Base-by-base conservation (phyloP, 2,329 filamentous ascomycete genomes). In the Macroventuria anomochaeta region DNA sequence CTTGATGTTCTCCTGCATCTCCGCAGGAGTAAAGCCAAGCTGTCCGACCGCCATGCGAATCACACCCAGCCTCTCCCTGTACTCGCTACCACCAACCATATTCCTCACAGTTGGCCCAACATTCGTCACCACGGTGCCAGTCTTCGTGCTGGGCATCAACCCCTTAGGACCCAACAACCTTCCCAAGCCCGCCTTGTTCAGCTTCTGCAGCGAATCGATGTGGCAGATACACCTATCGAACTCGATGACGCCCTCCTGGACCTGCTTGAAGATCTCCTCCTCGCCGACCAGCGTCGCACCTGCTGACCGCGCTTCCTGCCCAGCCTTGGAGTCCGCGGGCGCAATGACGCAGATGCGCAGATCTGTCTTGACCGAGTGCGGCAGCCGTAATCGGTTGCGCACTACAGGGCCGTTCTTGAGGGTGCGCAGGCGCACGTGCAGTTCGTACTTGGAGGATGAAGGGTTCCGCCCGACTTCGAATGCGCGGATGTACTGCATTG, bases 211-310 rank as follows among this genome's bases (percentile, higher is more conserved):
- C 64, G 88, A 92, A 64, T 90, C 86, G 43, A 83, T 81, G 75
- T 97, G 93, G 77, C 91, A 96, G 64, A 99, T 86, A 58, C 92
- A 89, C 49, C 90, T 83, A 73, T 97, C 95, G 73, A 97, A 99
- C 21, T 91, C 85, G 60, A 97, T 88, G 32, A 86, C 84, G 34
- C 90, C 92, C 41, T 84, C 80, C 71, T 87, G 83, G 61, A 99
- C 87, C 46, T 85, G 81, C 46, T 91, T 86, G 72, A 99, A 96
- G 4, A 99, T 81, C 2, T 88, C 85, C 33, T 96, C 89, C 71
- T 97, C 90, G 58, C 95, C 95, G 1, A 93, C 91, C 3, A 93
- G 80, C 1, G 87, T 83, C 13, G 95, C 96, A 47, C 95, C 96
- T 0, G 89, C 89, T 8, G 85, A 82, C 28, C 83, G 83, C 3